Evolutionary conservation across 306 rosid genomes (phyloP), one percentile per base, ranked within the genome.

Genomic region (Acacia confusa): DNA sequence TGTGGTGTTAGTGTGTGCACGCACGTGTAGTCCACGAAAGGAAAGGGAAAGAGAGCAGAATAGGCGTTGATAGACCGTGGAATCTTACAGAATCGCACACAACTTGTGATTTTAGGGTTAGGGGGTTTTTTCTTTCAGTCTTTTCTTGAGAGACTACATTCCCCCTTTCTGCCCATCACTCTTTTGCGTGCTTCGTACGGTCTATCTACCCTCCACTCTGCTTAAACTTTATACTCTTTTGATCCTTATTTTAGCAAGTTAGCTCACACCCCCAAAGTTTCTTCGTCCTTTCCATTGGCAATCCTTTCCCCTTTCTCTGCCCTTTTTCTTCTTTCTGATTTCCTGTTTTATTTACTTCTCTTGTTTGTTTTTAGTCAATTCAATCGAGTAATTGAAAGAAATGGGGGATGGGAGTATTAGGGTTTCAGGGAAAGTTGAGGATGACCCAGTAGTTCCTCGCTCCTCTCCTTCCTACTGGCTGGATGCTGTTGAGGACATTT

Each of bases 401-500:
- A 92, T 90, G 97, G 97, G 87, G 80, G 87, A 71, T 64, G 90
- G 73, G 78, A 67, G 70, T 81, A 13, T 22, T 40, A 84, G 82
- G 93, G 89, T 83, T 84, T 53, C 85, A 0, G 91, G 61, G 48
- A 13, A 53, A 41, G 20, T 41, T 28, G 84, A 69, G 69, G 86
- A 65, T 45, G 78, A 74, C 57, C 48, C 81, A 70, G 65, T 10
- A 36, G 78, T 41, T 6, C 45, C 38, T 45, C 74, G 75, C 41
- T 78, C 85, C 5, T 71, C 81, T n/a, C 78, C 97, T 4, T 92
- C 98, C 30, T 95, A 93, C 86, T 95, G 99, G 99, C 82, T 95
- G 3, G 99, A 95, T 78, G 99, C 99, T 8, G 92, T 91, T 45
- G 99, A 92, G 79, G 97, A 93, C 76, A 89, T 94, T 22, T 66